These are phyloP conservation scores for Entonaema liquescens DNA, from an alignment of 495 filamentous ascomycete genomes.

Conservation along the genomic window DNA sequence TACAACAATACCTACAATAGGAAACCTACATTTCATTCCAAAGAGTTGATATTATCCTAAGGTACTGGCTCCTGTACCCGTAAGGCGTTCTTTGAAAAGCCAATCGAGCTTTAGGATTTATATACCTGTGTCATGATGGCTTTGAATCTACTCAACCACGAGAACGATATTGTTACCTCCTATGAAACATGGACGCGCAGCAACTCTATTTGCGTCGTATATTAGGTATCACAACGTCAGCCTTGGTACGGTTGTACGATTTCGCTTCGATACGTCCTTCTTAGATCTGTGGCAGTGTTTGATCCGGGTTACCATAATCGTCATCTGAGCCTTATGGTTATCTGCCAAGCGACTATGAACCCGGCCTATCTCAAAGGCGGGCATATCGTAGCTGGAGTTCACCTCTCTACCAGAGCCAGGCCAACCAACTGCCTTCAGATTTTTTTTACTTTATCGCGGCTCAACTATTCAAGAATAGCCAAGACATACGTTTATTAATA, in stretches of 20 bases:
- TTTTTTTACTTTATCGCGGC: not conserved
- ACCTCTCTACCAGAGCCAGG: not conserved
- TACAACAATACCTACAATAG: not conserved
- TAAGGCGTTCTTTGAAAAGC: not conserved
- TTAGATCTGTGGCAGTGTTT: constrained; percentile 3
- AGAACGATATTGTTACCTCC: constrained; percentile 15
- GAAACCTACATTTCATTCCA: not conserved
- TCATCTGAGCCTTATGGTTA: not conserved
- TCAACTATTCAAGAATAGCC: not conserved
- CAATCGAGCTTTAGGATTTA: constrained; percentile 24
- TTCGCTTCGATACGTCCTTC: constrained; percentile 12
- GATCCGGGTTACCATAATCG: not conserved
- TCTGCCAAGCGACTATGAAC: not conserved
- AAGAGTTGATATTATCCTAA: not conserved
- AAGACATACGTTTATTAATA: not conserved
- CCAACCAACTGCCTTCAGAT: not conserved
- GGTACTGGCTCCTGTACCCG: not conserved
- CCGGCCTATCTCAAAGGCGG: not conserved
- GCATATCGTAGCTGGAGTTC: not conserved
- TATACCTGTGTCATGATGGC: constrained; percentile 7
- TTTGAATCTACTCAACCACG: not conserved
- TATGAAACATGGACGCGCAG: constrained; percentile 21
- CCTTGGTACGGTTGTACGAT: not conserved
- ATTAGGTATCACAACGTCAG: not conserved
- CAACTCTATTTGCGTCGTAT: constrained; percentile 1